phyloP scores from a whole-genome alignment of 768 basidiomycete genomes.

The Leccinum sublutescens region DNA sequence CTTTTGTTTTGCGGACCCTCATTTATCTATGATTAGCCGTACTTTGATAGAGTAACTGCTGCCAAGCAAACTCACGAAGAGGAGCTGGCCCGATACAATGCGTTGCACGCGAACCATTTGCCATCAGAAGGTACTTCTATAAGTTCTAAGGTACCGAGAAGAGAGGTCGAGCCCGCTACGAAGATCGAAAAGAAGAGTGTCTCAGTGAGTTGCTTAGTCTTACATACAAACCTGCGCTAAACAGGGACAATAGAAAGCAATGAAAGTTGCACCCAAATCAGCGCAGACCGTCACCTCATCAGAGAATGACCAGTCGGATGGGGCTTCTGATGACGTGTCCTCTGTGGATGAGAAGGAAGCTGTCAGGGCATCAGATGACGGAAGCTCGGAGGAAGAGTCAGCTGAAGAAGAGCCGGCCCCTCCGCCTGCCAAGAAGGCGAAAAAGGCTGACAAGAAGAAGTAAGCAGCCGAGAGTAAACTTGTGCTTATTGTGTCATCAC shows the following conservation, averaged over 20 bases:
- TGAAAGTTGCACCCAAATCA: constrained; percentile 25
- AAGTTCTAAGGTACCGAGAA: constrained; percentile 27
- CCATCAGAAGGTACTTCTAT: constrained; percentile 41
- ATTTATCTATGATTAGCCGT: constrained; percentile 24
- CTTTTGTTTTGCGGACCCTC: not conserved
- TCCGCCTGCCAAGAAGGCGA: constrained; percentile 31
- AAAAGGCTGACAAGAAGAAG: constrained; percentile 28
- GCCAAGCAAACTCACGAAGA: constrained; percentile 66
- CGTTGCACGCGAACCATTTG: constrained; percentile 47
- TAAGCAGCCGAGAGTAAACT: constrained; percentile 10
- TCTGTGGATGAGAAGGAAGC: constrained; percentile 25
- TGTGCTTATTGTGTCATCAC: constrained; percentile 10
- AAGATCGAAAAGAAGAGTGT: constrained; percentile 27
- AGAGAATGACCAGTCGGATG: constrained; percentile 33
- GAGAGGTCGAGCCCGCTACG: constrained; percentile 28
- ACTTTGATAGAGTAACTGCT: constrained; percentile 42
- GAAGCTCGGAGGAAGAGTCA: constrained; percentile 27
- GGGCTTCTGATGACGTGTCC: constrained; percentile 22
- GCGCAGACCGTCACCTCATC: constrained; percentile 27
- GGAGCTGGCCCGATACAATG: constrained; percentile 66
- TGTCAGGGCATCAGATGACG: constrained; percentile 23
- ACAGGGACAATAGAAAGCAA: constrained; percentile 21
- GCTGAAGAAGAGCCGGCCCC: constrained; percentile 25
- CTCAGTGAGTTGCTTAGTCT: constrained; percentile 18
- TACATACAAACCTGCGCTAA: constrained; percentile 19